Base-by-base conservation (phyloP, 2,329 filamentous ascomycete species). In the Samsoniella hepiali region DNA sequence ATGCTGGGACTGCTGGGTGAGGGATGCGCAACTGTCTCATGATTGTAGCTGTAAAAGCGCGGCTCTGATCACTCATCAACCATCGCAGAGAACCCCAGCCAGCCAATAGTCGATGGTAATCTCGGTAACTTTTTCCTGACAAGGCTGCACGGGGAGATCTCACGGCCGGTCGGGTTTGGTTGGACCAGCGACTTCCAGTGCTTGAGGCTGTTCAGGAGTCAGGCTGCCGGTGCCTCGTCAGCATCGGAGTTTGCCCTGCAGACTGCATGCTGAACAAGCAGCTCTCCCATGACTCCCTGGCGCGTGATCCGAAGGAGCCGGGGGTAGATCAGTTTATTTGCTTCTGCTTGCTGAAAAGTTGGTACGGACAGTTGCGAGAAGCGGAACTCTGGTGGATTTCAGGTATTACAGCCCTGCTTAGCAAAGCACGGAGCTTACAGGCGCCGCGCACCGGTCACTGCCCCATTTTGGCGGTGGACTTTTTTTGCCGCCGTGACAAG, bases 371-470 rank as follows among this genome's bases (percentile, higher is more conserved):
- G 13, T 15, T 40, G 38, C 38, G 13, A 40, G 38, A 13, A 13
- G 3, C 11, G 38, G 38, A 15, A 40, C 15, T 11, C 15, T 7
- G 34, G 55, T 58, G 55, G 55, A 34, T 40, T 15, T 54, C 22
- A 22, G 22, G 22, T 22, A 22, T 36, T 36, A 27, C 27, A 10
- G 36, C 7, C 13, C 36, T 40, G 59, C 36, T 62, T 58, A 63
- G 53, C 61, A 49, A 63, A 63, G 44, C 61, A 63, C 61, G 61
- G 61, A 63, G 36, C 34, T 58, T 50, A 42, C 27, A 31, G 34
- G 31, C 55, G 22, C 62, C 54, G 47, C 17, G 6, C 38, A 47
- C 62, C 54, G 55, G 22, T 22, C 1, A 36, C 9, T 2, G 49
- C 49, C 40, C 58, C 49, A 51, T 55, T n/a, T 45, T 38, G 59